Base-by-base conservation (phyloP, 371 early-diverging fungal genomes). In the Mortierella sp. region DNA sequence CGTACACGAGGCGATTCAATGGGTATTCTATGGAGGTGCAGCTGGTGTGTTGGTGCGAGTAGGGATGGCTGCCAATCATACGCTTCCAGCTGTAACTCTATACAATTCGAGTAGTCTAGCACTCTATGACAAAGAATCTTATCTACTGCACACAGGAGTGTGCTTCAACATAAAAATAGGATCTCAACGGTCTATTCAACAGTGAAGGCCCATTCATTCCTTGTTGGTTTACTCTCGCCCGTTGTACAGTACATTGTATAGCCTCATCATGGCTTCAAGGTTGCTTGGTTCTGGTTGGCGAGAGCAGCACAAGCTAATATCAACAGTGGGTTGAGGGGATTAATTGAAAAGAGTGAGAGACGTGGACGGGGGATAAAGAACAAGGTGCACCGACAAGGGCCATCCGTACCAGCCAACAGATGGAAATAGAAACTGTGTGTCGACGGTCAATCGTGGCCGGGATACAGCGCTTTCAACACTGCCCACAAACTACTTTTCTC, bases 121-220 rank as follows among this genome's bases (percentile, higher is more conserved):
- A 12, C 16, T 19, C 23, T 39, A 23, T 54, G 24, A 27, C 31
- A 45, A 46, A 60, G 39, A 60, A 60, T 60, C 60, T 60, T 60
- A 62, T 62, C 63, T 62, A 38, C 30, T 61, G n/a, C 21, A n/a
- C 30, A 61, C 58, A 57, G 30, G 27, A 47, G 46, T 16, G 26
- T 46, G 56, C 64, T n/a, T n/a, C n/a, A n/a, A 34, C 10, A 34
- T 34, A 64, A 64, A 64, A 64, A 64, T 64, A 64, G 64, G 64
- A 64, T 46, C 47, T 48, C 54, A 58, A 65, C 58, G 65, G 65
- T 41, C 51, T 58, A 55, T 48, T 41, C 30, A 55, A 54, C 31
- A n/a, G 31, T 50, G 13, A n/a, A 34, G 34, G 34, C 7, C 34
- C 34, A 34, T 34, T 34, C 34, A 34, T 34, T 34, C 34, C 7